Evolutionary conservation across 1,139 yeast species (phyloP).

Genomic region (Hemisphaericaspora xylofermentans): DNA sequence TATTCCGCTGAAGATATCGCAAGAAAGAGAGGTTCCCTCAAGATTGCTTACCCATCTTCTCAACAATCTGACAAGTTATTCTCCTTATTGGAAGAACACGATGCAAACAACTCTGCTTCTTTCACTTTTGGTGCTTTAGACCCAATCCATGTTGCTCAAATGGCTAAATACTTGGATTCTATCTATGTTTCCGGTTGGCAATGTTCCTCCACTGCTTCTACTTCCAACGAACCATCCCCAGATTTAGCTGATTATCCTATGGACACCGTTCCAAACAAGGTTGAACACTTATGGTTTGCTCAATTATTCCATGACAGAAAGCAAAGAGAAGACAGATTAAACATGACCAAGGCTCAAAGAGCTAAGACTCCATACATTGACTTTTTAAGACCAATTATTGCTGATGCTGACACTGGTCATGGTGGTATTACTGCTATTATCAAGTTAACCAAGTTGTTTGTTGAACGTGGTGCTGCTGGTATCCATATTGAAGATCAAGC

Average conservation of each 20-base stretch:
- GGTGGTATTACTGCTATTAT: constrained; percentile 97
- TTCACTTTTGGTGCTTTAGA: constrained; percentile 96
- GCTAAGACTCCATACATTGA: constrained; percentile 66
- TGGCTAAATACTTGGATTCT: constrained; percentile 93
- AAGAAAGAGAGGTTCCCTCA: constrained; percentile 76
- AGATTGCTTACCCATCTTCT: constrained; percentile 71
- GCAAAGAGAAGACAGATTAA: constrained; percentile 83
- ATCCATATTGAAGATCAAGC: constrained; percentile 98
- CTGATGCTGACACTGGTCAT: constrained; percentile 98
- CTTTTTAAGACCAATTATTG: constrained; percentile 90
- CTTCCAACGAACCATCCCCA: constrained; percentile 96
- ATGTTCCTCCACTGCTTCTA: constrained; percentile 95
- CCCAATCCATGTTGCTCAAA: constrained; percentile 93
- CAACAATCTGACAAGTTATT: constrained; percentile 81
- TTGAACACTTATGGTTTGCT: constrained; percentile 94
- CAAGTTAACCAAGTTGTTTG: constrained; percentile 92
- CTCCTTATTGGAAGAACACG: constrained; percentile 69
- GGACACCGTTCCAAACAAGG: constrained; percentile 99
- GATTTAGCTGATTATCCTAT: constrained; percentile 98
- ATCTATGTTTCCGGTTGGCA: constrained; percentile 98
- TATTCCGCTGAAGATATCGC: constrained; percentile 91
- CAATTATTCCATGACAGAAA: constrained; percentile 97
- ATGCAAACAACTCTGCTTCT: constrained; percentile 69
- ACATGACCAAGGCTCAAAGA: constrained; percentile 59
- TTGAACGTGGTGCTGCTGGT: constrained; percentile 99